Base-by-base conservation (phyloP, 2,329 filamentous ascomycete species). In the Acephala macrosclerotiorum region DNA sequence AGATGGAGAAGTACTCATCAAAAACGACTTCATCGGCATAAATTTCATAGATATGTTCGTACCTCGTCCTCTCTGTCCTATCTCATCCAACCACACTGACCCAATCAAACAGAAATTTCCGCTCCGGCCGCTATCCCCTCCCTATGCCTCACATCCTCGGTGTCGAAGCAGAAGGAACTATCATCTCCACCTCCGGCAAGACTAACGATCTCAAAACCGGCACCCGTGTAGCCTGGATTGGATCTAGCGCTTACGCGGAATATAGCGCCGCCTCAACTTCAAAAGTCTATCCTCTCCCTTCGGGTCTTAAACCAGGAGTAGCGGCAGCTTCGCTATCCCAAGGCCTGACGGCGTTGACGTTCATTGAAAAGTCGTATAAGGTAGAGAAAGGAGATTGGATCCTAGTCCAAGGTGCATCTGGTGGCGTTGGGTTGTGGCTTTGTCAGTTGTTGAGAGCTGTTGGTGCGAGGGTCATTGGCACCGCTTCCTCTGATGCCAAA, bases 1-100 rank as follows among this genome's bases (percentile, higher is more conserved):
- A 40, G 86, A 89, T n/a, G 89, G 88, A 66, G 84, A 97, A 71
- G 79, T 97, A 25, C 85, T 97, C 2, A 86, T 97, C 65, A 91
- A 90, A 79, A 97, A 97, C 79, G 87, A 90, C 69, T 91, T 87
- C 76, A 84, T 91, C 58, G 94, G 94, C 66, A 82, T 97, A 67
- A 97, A 97, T 80, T 97, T 87, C 80, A 96, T 97, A 75, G 94
- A 97, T 79, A 97, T 82, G 85, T 89, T 25, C 18, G n/a, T 22
- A 38, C 53, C 38, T 6, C 16, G 36, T 12, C 49, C 47, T 22
- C 11, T 38, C 20, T 14, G n/a, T 16, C n/a, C n/a, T 14, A 36
- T 4, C 35, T 49, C n/a, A 9, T 20, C 22, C 60, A 12, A 2
- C 12, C 14, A n/a, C 18, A 22, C 38, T 53, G 47, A 60, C 38